Evolutionary conservation across 2,329 filamentous ascomycete genomes (phyloP).

Genomic region (Metarhizium guizhouense): DNA sequence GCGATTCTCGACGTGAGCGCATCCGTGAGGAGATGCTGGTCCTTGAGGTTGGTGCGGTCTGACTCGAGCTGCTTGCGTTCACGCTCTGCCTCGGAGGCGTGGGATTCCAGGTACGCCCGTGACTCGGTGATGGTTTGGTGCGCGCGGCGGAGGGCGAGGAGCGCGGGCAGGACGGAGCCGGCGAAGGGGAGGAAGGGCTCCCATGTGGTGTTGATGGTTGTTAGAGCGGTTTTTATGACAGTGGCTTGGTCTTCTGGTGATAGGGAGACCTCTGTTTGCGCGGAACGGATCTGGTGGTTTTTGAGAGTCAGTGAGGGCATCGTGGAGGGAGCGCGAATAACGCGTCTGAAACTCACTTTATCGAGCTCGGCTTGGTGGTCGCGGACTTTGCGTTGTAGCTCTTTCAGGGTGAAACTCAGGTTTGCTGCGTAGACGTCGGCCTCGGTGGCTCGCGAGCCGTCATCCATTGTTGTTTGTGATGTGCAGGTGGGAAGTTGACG

Average conservation of each 20-base stretch:
- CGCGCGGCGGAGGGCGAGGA: constrained; percentile 62
- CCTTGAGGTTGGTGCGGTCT: constrained; percentile 40
- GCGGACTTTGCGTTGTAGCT: constrained; percentile 51
- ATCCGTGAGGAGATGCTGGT: constrained; percentile 46
- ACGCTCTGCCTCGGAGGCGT: constrained; percentile 31
- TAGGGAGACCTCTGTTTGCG: constrained; percentile 13
- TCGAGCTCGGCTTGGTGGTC: constrained; percentile 43
- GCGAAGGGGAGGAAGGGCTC: constrained; percentile 58
- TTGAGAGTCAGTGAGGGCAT: neutral
- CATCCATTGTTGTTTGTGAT: constrained; percentile 13
- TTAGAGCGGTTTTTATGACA: constrained; percentile 57
- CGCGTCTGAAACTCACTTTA: constrained; percentile 25
- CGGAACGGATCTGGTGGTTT: constrained; percentile 18
- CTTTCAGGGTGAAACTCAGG: constrained; percentile 58
- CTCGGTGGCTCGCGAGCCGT: constrained; percentile 15
- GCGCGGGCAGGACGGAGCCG: constrained; percentile 59
- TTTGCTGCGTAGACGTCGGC: constrained; percentile 30
- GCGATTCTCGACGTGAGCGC: constrained; percentile 49
- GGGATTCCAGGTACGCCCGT: constrained; percentile 44
- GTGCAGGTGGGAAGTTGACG: neutral
- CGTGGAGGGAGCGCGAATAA: neutral
- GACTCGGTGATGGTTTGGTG: constrained; percentile 57
- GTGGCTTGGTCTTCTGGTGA: constrained; percentile 21
- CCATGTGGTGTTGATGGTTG: constrained; percentile 47
- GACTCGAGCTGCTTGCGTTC: constrained; percentile 38